Base-by-base conservation (phyloP, 2,329 filamentous ascomycete genomes). In the Pseudocercospora vitis region DNA sequence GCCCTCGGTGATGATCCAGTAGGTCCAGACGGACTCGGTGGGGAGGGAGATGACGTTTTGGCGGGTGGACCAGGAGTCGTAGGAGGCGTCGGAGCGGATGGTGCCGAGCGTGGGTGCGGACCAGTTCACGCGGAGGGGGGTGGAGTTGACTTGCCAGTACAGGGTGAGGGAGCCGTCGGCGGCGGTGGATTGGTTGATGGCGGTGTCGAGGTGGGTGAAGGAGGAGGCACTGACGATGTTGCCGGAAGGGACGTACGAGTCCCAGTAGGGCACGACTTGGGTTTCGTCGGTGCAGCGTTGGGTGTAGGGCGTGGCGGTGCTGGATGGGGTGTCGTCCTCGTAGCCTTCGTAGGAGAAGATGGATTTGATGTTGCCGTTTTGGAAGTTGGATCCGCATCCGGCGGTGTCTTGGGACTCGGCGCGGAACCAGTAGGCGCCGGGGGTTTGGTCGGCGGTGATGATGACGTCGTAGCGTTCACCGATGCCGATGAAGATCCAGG, bases 61-160 rank as follows among this genome's bases (percentile, higher is more conserved):
- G 6, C 59, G 60, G 1, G 45, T 50, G 0, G 73, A 69, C 58
- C 60, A 63, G 28, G 26, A 28, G 39, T 72, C 74, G 61, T 61
- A 70, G 14, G 69, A 73, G 59, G 74, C 72, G 35, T 67, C 64
- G 18, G 70, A 64, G 3, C 73, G 65, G 6, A 76, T 68, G 12
- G 76, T 75, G 51, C 74, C 63, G 6, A 79, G 61, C 0, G 74
- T 76, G 0, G 78, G 78, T 8, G 71, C 64, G 16, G 70, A 61
- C 75, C 75, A 78, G 45, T 71, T 62, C 21, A 74, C 70, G 33
- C 70, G 65, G 53, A 78, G 73, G 23, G 72, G 69, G 2, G 71
- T 72, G 46, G 73, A 67, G 60, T 77, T 76, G 55, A 77, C 60
- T 45, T 68, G 68, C 73, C 73, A 75, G 61, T 65, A 67, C 14